phyloP scores from a whole-genome alignment of 192 early-diverging fungal species.

The Entomortierella parvispora region DNA sequence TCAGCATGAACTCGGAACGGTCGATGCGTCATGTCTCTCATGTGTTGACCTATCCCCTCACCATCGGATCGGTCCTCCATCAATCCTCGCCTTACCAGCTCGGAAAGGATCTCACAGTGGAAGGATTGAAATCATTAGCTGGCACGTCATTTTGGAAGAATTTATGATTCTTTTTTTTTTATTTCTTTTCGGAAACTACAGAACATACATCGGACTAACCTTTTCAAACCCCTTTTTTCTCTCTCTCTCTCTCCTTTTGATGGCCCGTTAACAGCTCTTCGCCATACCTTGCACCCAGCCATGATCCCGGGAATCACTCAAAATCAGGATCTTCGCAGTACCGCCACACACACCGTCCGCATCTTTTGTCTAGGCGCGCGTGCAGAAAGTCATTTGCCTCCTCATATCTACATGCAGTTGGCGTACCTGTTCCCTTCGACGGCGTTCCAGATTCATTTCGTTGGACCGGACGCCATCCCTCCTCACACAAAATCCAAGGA shows the following conservation, averaged over 20 bases:
- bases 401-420: conserved; percentile 78
- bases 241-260: too few relatives aligned
- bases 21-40: conserved; percentile 85
- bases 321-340: conserved; percentile 30
- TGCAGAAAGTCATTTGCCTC: conserved; percentile 79
- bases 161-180: not conserved
- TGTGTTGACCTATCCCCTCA: conserved; percentile 81
- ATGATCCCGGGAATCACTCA: conserved; percentile 46
- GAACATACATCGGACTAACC: not conserved
- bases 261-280: conserved; percentile 39
- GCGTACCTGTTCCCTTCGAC: conserved; percentile 77
- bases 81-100: conserved; percentile 77
- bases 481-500: conserved; percentile 48
- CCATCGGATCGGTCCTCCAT: conserved; percentile 77
- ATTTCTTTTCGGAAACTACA: not conserved
- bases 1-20: conserved; percentile 72
- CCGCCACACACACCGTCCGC: conserved; percentile 63
- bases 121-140: conserved; percentile 79
- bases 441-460: conserved; percentile 82
- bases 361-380: conserved; percentile 78
- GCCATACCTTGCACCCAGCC: conserved; percentile 48
- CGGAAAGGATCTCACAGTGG: conserved; percentile 70
- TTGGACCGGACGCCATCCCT: conserved; percentile 78
- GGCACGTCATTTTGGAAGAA: conserved; percentile 41
- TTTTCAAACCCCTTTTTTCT: too few relatives aligned